These are phyloP conservation scores for Hyphopichia pseudoburtonii DNA, from an alignment of 1,139 yeast genomes.

Conservation along the genomic window DNA sequence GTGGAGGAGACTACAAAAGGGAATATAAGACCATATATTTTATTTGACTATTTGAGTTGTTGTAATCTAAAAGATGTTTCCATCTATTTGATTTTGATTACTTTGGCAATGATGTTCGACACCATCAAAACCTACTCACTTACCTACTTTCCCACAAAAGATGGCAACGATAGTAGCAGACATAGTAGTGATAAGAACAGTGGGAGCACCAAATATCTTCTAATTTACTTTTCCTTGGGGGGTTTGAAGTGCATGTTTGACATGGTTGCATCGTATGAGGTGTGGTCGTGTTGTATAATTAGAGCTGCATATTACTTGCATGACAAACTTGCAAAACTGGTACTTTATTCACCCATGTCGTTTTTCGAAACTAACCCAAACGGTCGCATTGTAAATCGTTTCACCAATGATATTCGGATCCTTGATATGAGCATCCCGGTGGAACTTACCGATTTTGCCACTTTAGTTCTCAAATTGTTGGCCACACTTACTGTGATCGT, in stretches of 20 bases:
- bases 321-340: slow-evolving; percentile 21
- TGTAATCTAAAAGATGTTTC: slow-evolving; percentile 21
- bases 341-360: slow-evolving; percentile 27
- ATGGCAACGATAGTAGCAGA: slow-evolving; percentile 17
- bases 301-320: slow-evolving; percentile 23
- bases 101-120: slow-evolving; percentile 14
- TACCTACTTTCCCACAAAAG: slow-evolving; percentile 24
- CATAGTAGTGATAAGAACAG: slow-evolving; percentile 15
- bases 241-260: slow-evolving; percentile 19
- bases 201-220: slow-evolving; percentile 15
- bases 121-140: slow-evolving; percentile 21
- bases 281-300: slow-evolving; percentile 26
- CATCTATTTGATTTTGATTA: slow-evolving; percentile 17
- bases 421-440: slow-evolving; percentile 24
- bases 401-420: slow-evolving; percentile 23
- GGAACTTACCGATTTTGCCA: slow-evolving; percentile 17
- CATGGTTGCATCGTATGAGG: slow-evolving; percentile 19
- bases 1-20: slow-evolving; percentile 23
- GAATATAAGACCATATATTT: slow-evolving; percentile 18
- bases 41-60: slow-evolving; percentile 23
- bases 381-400: slow-evolving; percentile 28
- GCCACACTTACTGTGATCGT: slow-evolving; percentile 19
- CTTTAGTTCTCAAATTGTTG: slow-evolving; percentile 14
- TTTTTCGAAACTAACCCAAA: slow-evolving; percentile 30
- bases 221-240: slow-evolving; percentile 15